phyloP scores from a whole-genome alignment of 345 rosid genomes.

The Reutealis trisperma region DNA sequence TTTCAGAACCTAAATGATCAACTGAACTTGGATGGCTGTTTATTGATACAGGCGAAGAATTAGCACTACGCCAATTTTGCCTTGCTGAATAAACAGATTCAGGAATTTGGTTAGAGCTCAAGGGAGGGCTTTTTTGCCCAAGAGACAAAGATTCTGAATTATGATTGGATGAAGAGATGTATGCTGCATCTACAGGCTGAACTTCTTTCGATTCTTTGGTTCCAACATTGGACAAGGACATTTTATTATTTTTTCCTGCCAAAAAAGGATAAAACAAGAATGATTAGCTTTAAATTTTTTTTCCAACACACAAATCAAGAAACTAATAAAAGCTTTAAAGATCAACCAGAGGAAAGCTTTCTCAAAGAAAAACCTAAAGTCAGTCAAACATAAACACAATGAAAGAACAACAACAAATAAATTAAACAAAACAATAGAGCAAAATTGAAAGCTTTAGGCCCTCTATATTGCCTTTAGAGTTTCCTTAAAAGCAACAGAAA shows the following conservation, averaged over 20 bases:
- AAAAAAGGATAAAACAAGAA: background rate
- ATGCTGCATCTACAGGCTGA: background rate
- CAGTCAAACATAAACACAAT: background rate
- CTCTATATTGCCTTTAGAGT: background rate
- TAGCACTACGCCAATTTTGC: background rate
- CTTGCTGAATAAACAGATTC: background rate
- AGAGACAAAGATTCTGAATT: background rate
- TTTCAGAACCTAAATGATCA: conserved; percentile 11
- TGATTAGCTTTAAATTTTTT: background rate
- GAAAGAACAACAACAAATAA: background rate
- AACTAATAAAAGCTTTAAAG: background rate
- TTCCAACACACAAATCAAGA: background rate
- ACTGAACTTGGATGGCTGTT: conserved; percentile 1
- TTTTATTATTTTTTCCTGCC: background rate
- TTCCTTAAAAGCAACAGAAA: background rate
- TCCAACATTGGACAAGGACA: background rate
- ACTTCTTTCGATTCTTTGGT: background rate
- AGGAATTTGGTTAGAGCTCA: background rate
- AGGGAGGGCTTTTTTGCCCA: background rate
- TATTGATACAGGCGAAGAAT: conserved; percentile 3
- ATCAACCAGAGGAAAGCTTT: background rate
- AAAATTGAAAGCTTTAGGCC: background rate
- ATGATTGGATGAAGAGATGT: background rate
- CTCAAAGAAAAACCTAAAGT: background rate
- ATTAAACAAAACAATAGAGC: background rate